Evolutionary conservation across 371 early-diverging fungal species (phyloP), one percentile per base, ranked within the genome.

Genomic region (Mucor indicus): DNA sequence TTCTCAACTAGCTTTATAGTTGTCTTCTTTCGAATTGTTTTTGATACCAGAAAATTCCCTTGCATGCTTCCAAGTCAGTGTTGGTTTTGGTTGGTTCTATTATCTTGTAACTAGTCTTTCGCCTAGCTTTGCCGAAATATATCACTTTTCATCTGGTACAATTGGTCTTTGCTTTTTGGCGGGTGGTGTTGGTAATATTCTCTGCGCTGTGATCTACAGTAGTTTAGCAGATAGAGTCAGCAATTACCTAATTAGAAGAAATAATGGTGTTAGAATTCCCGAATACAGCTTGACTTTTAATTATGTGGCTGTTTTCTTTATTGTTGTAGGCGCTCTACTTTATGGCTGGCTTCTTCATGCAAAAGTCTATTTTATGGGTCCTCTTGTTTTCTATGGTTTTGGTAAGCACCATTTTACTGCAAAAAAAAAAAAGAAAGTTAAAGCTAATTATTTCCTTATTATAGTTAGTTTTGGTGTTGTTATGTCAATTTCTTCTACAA

Each of bases 11-110:
- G n/a, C n/a, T 35, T 20, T 36, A 31, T 55, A 68, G 68, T 47
- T 63, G 11, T 36, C 15, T 16, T 59, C 62, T 44, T 38, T 69
- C 13, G 22, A 23, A 1, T 29, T 69, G 11, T 48, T 69, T 8
- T 37, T 44, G 19, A 21, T 24, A 10, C 45, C 52, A 16, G 56
- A 57, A 38, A 53, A 62, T 2, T 16, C 58, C 1, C 23, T 61
- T 27, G 20, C 46, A 1, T 60, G 60, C 22, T 8, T 69, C 2
- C 65, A 62, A 13, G 42, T 57, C 25, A 47, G 52, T 38, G 30
- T 51, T 22, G 55, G 51, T 2, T 81, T 79, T 47, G 81, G 80
- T 2, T 65, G 69, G 31, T 77, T 72, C 46, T 77, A 69, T 44
- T 55, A 58, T 15, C 53, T 75, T 23, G 61, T 75, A 9, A 74